These are phyloP conservation scores for Eucalyptus guilfoylei DNA, from an alignment of 345 rosid genomes.

Conservation along the genomic window DNA sequence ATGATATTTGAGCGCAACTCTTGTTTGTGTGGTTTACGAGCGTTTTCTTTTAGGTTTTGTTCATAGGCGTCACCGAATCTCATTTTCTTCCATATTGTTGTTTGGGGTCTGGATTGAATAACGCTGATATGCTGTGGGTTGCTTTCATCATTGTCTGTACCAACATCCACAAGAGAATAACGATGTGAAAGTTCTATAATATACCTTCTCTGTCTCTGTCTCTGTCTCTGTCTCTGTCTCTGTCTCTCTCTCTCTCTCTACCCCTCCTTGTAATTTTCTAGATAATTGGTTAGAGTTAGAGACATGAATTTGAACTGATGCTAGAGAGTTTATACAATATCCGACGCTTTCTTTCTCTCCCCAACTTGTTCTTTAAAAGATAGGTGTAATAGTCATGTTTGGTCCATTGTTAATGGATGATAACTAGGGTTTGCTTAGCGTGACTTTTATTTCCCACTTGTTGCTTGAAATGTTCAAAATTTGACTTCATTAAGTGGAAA, in stretches of 20 bases:
- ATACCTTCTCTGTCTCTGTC: too few species aligned
- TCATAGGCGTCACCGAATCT: not conserved
- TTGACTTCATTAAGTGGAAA: not conserved
- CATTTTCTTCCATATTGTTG: not conserved
- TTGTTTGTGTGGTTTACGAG: not conserved
- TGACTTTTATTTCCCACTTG: not conserved
- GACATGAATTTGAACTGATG: not conserved
- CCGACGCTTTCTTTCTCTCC: not conserved
- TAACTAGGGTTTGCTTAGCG: not conserved
- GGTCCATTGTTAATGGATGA: not conserved
- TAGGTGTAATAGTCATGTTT: not conserved
- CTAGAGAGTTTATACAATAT: not conserved
- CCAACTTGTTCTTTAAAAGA: not conserved
- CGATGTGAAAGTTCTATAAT: not conserved
- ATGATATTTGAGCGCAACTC: not conserved
- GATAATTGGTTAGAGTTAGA: not conserved
- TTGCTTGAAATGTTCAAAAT: not conserved
- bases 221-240: too few species aligned
- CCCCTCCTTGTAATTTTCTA: not conserved
- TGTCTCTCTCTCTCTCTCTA: not conserved
- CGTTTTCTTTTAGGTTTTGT: not conserved
- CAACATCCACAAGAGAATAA: not conserved
- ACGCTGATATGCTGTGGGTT: too few species aligned
- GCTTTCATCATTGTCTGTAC: not conserved
- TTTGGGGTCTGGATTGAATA: not conserved